Base-by-base conservation (phyloP, 2,329 filamentous ascomycete genomes). In the Tolypocladium paradoxum region DNA sequence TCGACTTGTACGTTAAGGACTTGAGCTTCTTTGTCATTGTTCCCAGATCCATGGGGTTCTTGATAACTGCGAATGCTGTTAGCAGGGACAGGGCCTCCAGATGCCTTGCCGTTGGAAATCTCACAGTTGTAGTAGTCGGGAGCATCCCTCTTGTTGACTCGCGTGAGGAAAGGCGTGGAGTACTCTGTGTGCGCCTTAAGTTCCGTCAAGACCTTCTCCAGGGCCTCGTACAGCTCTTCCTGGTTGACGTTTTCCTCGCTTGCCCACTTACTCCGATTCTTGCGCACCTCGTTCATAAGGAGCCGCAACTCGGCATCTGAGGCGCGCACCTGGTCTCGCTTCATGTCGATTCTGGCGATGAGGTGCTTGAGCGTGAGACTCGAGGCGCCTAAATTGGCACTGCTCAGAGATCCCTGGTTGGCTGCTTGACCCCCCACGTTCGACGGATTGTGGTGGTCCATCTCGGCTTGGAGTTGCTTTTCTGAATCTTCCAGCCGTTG, bases 1-100 rank as follows among this genome's bases (percentile, higher is more conserved):
- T 99, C 48, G 87, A 91, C 66, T 89, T 91, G 71, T 89, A 93
- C 37, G 79, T 78, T 36, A 90, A 71, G 11, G 79, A 78, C 66
- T 92, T 92, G 52, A 99, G 82, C 73, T 97, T 99, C 74, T 99
- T 99, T 57, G 95, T 96, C 90, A 99, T 97, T 48, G 85, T 86
- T 37, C 93, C 93, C 54, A 99, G 83, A 67, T 99, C 93, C 93
- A 99, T 99, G 2, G 93, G 93, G 48, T 91, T 87, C 71, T 95
- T 96, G 71, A 97, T 96, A 59, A 89, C 86, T 90, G 65, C 51
- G 58, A 40, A 54, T 18, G 38, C 33, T 49, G 60, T 70, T 60
- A 67, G 62, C 53, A 51, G 48, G 6, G 29, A 22, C 31, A 29
- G n/a, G 9, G 37, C 14, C 8, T 35, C 4, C 6, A 53, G 49